Base-by-base conservation (phyloP, 2,329 filamentous ascomycete genomes). In the Geosmithia flava region DNA sequence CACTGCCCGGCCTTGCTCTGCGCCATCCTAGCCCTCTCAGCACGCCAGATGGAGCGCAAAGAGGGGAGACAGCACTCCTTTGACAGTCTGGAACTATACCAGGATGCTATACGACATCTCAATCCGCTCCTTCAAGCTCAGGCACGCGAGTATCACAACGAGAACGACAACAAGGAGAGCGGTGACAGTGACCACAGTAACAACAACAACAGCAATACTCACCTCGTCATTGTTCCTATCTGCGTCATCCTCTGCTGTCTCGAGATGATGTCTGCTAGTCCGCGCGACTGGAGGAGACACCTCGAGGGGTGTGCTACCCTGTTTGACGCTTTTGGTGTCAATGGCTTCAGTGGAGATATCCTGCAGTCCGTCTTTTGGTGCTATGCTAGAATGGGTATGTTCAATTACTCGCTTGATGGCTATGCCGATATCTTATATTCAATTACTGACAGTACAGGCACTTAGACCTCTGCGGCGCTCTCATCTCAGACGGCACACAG, bases 301-400 rank as follows among this genome's bases (percentile, higher is more conserved):
- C 60, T 80, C 2, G 76, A 80, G 48, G 76, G 76, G 1, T 79
- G 75, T 51, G 75, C 76, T 3, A 71, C 71, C 2, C 60, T 80
- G 3, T 72, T 80, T 43, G 68, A 73, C 51, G 68, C 72, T 0
- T 68, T 74, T 46, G 70, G 66, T 10, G 70, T 78, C n/a, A 68
- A 75, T 43, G 75, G 75, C 0, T 74, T 76, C 45, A 69, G 67
- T 20, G 69, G 71, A 2, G 75, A 74, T 0, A 55, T 78, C 17
- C 58, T 72, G 7, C 74, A 76, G 56, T 73, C 75, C 0, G 63
- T 78, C 0, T 80, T 79, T 51, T 80, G 76, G 76, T 78, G 74
- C 52, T 79, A 75, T 55, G 74, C 72, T 1, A 66, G 75, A 44
- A 80, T 80, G 74, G 69, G 68, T 71, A 50, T 51, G 63, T 53